Evolutionary conservation across 305 asterid genomes (phyloP).

Genomic region (Lippia alba): DNA sequence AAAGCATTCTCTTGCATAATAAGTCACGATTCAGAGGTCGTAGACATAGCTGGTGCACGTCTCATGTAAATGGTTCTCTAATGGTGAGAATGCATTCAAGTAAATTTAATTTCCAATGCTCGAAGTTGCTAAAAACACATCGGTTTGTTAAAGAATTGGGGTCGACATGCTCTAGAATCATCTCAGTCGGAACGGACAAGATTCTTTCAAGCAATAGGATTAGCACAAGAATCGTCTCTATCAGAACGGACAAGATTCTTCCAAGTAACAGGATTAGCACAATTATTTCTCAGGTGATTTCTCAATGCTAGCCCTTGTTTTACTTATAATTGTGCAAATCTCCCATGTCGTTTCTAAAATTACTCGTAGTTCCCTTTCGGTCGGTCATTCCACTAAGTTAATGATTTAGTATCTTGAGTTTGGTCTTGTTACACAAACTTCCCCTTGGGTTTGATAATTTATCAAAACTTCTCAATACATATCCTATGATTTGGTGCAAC

Average conservation of each 20-base stretch:
- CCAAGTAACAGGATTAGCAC: constrained; percentile 32
- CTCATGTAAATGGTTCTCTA: constrained; percentile 40
- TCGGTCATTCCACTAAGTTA: too few species aligned
- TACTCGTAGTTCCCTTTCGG: background rate
- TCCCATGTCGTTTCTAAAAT: background rate
- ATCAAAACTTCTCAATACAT: too few species aligned
- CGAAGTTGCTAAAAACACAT: constrained; percentile 48
- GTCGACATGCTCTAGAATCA: constrained; percentile 45
- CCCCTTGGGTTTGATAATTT: too few species aligned
- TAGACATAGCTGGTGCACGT: constrained; percentile 38
- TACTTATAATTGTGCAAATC: background rate
- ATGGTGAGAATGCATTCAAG: constrained; percentile 44
- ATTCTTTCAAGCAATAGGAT: constrained; percentile 33
- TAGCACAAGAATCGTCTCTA: constrained; percentile 41
- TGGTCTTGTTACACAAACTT: too few species aligned
- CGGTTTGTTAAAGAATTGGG: constrained; percentile 42
- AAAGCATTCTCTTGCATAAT: constrained; percentile 47
- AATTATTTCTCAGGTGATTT: constrained; percentile 57
- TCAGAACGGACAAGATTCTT: constrained; percentile 35
- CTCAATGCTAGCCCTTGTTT: constrained; percentile 17
- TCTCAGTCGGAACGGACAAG: constrained; percentile 39
- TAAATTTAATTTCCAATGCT: constrained; percentile 45
- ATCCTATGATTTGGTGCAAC: too few species aligned
- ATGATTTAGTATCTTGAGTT: too few species aligned
- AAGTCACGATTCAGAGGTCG: constrained; percentile 40